Percentiles rank a stretch among this genome's conserved stretches.
phyloP scores from a whole-genome alignment of 2,329 filamentous ascomycete genomes.

The Ophiostoma triangulosporum region DNA sequence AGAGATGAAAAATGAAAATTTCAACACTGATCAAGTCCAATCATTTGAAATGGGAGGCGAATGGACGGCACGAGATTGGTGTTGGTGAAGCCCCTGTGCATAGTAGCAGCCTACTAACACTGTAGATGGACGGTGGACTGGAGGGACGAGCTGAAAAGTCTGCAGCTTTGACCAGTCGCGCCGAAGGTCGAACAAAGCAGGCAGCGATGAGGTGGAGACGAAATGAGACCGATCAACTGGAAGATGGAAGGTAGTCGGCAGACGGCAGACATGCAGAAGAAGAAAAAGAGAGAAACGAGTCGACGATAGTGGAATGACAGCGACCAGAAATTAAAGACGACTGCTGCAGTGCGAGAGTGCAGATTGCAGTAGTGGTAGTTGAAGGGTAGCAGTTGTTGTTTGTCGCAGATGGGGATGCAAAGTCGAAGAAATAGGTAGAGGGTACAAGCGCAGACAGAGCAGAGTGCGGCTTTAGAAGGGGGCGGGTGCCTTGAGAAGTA shows the following conservation, averaged over 20 bases:
- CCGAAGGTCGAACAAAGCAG: neutral
- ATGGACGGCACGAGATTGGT: neutral
- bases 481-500: neutral
- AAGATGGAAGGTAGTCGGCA: neutral
- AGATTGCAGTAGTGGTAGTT: neutral
- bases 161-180: neutral
- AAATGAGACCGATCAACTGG: neutral
- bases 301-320: neutral
- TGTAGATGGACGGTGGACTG: neutral
- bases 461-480: neutral
- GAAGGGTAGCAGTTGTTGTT: neutral
- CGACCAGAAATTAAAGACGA: neutral
- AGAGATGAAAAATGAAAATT: neutral
- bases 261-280: neutral
- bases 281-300: neutral
- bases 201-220: neutral
- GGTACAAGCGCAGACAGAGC: neutral
- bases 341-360: neutral
- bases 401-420: neutral
- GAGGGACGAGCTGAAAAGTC: neutral
- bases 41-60: neutral
- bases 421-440: neutral
- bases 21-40: neutral
- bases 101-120: neutral
- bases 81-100: neutral